These are phyloP conservation scores for Malassezia psittaci DNA, from an alignment of 1,284 basidiomycete genomes.

Conservation along the genomic window DNA sequence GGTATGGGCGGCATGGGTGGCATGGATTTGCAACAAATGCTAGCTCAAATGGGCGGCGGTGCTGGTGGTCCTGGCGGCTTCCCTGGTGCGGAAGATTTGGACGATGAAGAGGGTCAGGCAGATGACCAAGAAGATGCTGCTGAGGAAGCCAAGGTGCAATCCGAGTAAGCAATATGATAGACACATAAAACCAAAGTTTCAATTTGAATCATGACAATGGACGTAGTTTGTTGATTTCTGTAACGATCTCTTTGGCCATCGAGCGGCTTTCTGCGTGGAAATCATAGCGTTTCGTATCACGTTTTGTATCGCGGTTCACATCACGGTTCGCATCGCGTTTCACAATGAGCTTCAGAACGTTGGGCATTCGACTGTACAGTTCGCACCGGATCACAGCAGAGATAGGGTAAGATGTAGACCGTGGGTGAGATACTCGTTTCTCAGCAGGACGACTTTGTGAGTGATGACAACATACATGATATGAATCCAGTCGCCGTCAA, in stretches of 20 bases:
- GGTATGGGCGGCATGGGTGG: constrained; percentile 48
- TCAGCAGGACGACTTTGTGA: constrained; percentile 20
- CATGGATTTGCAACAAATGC: constrained; percentile 22
- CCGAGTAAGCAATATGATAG: neutral
- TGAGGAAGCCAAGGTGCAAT: neutral
- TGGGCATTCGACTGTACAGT: constrained; percentile 67
- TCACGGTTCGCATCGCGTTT: constrained; percentile 67
- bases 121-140: neutral
- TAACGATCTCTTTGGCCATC: constrained; percentile 54
- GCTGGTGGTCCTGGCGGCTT: constrained; percentile 37
- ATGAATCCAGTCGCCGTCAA: constrained; percentile 90
- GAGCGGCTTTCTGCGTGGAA: constrained; percentile 85
- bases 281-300: constrained; percentile 73
- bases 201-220: no score
- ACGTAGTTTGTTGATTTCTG: constrained; percentile 25
- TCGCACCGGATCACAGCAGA: constrained; percentile 73
- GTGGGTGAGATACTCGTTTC: constrained; percentile 25
- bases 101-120: constrained; percentile 48
- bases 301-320: constrained; percentile 69
- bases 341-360: constrained; percentile 74
- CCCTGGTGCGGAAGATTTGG: constrained; percentile 49
- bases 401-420: constrained; percentile 81
- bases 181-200: no score
- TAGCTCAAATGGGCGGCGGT: constrained; percentile 24
- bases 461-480: constrained; percentile 53